Conservation (phyloP, 352 stramenopile genomes). For the Phytophthora pinifolia region DNA sequence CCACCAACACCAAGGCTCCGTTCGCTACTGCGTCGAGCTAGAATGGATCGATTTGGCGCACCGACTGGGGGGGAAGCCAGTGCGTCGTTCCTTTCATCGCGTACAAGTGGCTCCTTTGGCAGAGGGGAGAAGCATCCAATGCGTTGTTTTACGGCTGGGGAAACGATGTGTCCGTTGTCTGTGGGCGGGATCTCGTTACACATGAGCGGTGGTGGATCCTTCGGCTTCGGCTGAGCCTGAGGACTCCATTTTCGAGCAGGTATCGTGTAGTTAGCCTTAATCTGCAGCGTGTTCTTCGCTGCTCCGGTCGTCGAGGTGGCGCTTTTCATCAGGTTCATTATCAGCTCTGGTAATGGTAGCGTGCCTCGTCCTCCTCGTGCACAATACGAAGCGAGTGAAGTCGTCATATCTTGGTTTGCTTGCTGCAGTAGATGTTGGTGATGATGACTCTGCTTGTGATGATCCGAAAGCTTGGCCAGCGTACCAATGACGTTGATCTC, state of each 20-base stretch:
- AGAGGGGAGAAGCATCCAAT: slow-evolving; percentile 45
- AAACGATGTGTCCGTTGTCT: slow-evolving; percentile 53
- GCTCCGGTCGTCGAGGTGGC: slow-evolving; percentile 38
- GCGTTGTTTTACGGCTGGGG: slow-evolving; percentile 46
- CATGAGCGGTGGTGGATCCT: slow-evolving; percentile 52
- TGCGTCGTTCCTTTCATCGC: slow-evolving; percentile 37
- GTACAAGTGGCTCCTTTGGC: slow-evolving; percentile 51
- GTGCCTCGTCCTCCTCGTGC: slow-evolving; percentile 35
- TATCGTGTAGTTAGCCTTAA: slow-evolving; percentile 65
- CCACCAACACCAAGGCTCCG: slow-evolving; percentile 13
- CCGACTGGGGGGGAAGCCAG: slow-evolving; percentile 4
- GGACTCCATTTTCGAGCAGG: slow-evolving; percentile 61
- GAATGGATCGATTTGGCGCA: slow-evolving; percentile 5
- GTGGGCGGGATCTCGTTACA: slow-evolving; percentile 63
- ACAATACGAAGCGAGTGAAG: slow-evolving; percentile 40
- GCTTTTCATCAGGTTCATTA: slow-evolving; percentile 66
- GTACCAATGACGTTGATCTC: slow-evolving; percentile 77
- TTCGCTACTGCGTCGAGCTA: slow-evolving; percentile 21
- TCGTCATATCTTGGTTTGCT: slow-evolving; percentile 7
- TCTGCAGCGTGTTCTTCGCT: slow-evolving; percentile 68
- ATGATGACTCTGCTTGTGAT: slow-evolving; percentile 23
- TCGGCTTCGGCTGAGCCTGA: slow-evolving; percentile 37
- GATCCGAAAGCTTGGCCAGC: slow-evolving; percentile 68
- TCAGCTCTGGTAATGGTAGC: slow-evolving; percentile 40
- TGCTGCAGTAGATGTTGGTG: slow-evolving; percentile 9